A percentile compares a stretch with the other conserved stretches of the same genome.
These are phyloP conservation scores for Phoma sp. DNA, from an alignment of 2,329 filamentous ascomycete genomes.

Conservation along the genomic window DNA sequence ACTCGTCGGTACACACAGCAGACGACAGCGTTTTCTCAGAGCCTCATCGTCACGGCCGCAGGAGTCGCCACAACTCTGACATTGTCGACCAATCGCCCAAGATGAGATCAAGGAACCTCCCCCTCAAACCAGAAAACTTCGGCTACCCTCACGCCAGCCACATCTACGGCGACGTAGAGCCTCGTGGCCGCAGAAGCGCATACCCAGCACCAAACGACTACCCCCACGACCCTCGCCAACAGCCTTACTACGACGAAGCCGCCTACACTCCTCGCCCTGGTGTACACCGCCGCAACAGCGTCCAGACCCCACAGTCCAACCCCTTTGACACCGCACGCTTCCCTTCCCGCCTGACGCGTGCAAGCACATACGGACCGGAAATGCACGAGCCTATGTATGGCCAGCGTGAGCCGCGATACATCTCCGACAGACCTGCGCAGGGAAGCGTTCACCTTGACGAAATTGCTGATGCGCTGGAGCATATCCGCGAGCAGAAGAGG, in stretches of 20 bases:
- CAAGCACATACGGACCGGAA: constrained; percentile 13
- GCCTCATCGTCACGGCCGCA: constrained; percentile 15
- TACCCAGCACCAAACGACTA: constrained; percentile 21
- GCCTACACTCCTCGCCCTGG: constrained; percentile 5
- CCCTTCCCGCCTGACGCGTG: constrained; percentile 17
- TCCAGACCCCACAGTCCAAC: constrained; percentile 11
- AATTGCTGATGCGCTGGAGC: constrained; percentile 3
- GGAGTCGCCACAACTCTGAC: constrained; percentile 1
- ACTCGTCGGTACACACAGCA: constrained; percentile 28
- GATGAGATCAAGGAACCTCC: constrained; percentile 3
- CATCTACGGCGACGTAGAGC: constrained; percentile 17
- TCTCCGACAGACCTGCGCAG: not conserved
- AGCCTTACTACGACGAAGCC: constrained; percentile 16
- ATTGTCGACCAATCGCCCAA: constrained; percentile 1
- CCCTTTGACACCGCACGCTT: constrained; percentile 13
- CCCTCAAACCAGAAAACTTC: not conserved
- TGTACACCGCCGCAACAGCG: constrained; percentile 22
- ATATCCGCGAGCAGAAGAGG: constrained; percentile 3
- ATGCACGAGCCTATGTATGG: constrained; percentile 5
- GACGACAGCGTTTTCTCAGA: constrained; percentile 32
- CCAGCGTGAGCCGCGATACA: not conserved
- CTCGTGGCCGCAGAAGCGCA: not conserved
- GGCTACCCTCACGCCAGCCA: constrained; percentile 16
- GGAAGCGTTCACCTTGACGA: not conserved
- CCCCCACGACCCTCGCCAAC: constrained; percentile 6